Evolutionary conservation across 2,329 filamentous ascomycete genomes (phyloP).

Genomic region (Fonsecaea pedrosoi): DNA sequence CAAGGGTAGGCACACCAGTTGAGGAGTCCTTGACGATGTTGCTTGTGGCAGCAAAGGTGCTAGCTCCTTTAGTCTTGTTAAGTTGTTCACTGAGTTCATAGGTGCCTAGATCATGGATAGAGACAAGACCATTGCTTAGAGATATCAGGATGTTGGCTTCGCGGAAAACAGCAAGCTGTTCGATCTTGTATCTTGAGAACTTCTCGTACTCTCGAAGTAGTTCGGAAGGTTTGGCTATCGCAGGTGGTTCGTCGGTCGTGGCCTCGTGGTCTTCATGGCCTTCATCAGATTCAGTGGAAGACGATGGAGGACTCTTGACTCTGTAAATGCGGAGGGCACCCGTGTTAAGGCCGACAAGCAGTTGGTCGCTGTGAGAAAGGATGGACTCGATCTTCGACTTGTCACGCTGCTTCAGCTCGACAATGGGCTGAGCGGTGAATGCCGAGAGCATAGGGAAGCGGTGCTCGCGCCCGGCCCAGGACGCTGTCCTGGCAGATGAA

Average conservation of each 20-base stretch:
- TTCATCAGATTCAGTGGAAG: conserved; percentile 45
- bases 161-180: conserved; percentile 94
- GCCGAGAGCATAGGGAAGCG: conserved; percentile 79
- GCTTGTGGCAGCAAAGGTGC: conserved; percentile 88
- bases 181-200: conserved; percentile 87
- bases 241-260: conserved; percentile 33
- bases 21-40: conserved; percentile 90
- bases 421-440: conserved; percentile 93
- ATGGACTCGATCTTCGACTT: conserved; percentile 98
- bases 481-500: not conserved
- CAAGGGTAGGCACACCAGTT: conserved; percentile 89
- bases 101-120: conserved; percentile 84
- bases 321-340: conserved; percentile 90
- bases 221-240: conserved; percentile 67
- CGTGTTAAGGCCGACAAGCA: conserved; percentile 90
- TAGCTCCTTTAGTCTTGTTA: conserved; percentile 82
- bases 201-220: conserved; percentile 90
- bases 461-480: not conserved
- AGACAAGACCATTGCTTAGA: conserved; percentile 86
- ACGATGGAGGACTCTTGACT: conserved; percentile 69
- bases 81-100: conserved; percentile 84
- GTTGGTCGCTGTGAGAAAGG: conserved; percentile 87
- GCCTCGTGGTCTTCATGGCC: conserved; percentile 32
- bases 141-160: conserved; percentile 92
- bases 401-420: conserved; percentile 95